Percentiles rank a stretch among this genome's conserved stretches.
These are phyloP conservation scores for Pythium phragmitis DNA, from an alignment of 352 stramenopile genomes.

Conservation along the genomic window DNA sequence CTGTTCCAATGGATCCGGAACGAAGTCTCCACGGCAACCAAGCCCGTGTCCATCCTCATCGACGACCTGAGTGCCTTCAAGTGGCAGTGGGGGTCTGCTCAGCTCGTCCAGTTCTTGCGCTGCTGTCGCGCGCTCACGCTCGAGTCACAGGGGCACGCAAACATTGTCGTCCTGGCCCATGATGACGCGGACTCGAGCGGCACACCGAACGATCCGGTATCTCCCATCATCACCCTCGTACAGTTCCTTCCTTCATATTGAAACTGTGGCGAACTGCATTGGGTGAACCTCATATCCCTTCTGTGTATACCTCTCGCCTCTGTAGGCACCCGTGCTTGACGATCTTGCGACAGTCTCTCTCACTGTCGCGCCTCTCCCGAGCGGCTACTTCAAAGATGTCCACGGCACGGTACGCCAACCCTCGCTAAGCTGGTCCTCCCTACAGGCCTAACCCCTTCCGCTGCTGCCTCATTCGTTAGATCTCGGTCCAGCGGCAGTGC, in stretches of 20 bases:
- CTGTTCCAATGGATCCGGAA: constrained; percentile 41
- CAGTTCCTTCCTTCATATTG: not conserved
- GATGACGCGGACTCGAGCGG: constrained; percentile 39
- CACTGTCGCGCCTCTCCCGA: constrained; percentile 48
- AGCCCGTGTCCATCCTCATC: constrained; percentile 49
- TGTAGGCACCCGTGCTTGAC: constrained; percentile 41
- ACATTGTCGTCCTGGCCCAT: constrained; percentile 62
- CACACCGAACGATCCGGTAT: not conserved
- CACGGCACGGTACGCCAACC: constrained; percentile 57
- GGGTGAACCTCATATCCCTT: not conserved
- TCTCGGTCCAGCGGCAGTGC: constrained; percentile 42
- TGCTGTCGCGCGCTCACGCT: constrained; percentile 64
- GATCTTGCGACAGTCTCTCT: constrained; percentile 65
- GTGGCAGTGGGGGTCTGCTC: constrained; percentile 44
- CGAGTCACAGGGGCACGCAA: constrained; percentile 42
- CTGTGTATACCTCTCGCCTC: not conserved
- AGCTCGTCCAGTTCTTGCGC: constrained; percentile 55
- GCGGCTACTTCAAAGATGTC: constrained; percentile 75
- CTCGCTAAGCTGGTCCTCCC: not conserved
- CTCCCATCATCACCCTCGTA: constrained; percentile 10
- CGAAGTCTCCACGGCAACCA: constrained; percentile 34
- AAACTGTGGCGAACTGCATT: not conserved
- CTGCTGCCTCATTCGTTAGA: constrained; percentile 22
- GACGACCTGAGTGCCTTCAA: constrained; percentile 67
- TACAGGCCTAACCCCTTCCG: not conserved